Conservation (phyloP, 2,329 filamentous ascomycete species). For the Aureobasidium sp. region DNA sequence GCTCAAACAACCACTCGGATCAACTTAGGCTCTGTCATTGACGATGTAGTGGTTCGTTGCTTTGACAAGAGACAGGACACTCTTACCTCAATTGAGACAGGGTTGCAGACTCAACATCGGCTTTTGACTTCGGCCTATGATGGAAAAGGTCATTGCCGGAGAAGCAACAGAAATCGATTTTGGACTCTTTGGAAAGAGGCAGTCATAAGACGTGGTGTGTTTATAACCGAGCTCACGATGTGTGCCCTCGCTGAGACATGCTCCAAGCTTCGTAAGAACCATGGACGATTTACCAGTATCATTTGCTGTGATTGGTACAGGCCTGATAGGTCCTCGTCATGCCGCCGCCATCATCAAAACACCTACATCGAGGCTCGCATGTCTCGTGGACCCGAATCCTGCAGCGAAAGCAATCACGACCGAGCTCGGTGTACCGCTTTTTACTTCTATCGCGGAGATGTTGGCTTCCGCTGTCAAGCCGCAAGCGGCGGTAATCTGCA, state of each 20-base stretch:
- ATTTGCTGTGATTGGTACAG: slow-evolving; percentile 43
- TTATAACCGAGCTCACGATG: no score
- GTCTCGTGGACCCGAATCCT: not conserved
- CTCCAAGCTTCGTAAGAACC: no score
- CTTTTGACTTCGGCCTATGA: not conserved
- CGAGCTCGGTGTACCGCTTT: slow-evolving; percentile 19
- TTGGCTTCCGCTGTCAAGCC: slow-evolving; percentile 37
- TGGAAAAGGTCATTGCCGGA: not conserved
- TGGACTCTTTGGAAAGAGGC: no score
- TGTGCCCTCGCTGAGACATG: no score
- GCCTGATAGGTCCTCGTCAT: slow-evolving; percentile 46
- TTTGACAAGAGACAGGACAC: not conserved
- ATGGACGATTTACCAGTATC: no score
- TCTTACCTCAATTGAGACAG: not conserved
- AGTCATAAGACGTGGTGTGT: no score
- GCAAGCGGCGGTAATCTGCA: slow-evolving; percentile 52
- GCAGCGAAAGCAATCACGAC: not conserved
- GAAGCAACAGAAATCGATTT: no score
- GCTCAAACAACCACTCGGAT: no score
- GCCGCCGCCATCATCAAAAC: slow-evolving; percentile 38
- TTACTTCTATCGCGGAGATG: slow-evolving; percentile 38
- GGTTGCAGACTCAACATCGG: not conserved
- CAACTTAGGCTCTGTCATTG: not conserved
- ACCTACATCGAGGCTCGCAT: slow-evolving; percentile 31
- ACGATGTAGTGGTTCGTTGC: not conserved